Conservation (phyloP, 176 grass and related monocot genomes). For the Poa annua region DNA sequence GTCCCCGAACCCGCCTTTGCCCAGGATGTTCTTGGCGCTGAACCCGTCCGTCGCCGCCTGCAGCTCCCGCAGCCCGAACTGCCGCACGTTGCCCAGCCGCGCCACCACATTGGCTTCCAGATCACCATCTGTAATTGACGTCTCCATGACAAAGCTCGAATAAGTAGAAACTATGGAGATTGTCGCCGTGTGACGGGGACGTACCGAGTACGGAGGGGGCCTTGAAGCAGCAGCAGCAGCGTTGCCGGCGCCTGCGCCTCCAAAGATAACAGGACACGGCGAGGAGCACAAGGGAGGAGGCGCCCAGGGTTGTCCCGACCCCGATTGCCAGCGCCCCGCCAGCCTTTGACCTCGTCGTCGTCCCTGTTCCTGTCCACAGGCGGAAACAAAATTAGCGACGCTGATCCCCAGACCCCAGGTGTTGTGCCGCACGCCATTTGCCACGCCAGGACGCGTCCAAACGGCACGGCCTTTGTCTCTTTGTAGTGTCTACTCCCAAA, state of each 20-base stretch:
- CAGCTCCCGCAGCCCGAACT: slow-evolving; percentile 74
- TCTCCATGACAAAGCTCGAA: background rate
- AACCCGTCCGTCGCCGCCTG: slow-evolving; percentile 83
- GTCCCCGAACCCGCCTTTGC: slow-evolving; percentile 87
- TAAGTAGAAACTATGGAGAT: background rate
- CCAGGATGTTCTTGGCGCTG: slow-evolving; percentile 67
- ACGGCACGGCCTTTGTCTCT: background rate
- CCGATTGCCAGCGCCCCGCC: slow-evolving; percentile 57
- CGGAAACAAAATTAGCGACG: slow-evolving; percentile 6
- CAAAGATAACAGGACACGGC: slow-evolving; percentile 64
- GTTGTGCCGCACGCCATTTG: background rate
- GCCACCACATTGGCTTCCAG: slow-evolving; percentile 43
- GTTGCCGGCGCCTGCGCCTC: slow-evolving; percentile 55
- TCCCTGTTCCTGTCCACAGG: slow-evolving; percentile 12
- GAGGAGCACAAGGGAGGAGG: slow-evolving; percentile 68
- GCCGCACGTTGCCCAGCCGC: slow-evolving; percentile 73
- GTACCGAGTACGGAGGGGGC: slow-evolving; percentile 57
- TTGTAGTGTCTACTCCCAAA: background rate
- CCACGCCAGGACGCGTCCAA: slow-evolving; percentile 28
- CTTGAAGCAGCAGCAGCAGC: slow-evolving; percentile 9
- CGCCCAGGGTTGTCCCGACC: slow-evolving; percentile 72
- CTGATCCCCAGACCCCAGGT: slow-evolving; percentile 39
- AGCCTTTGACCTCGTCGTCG: slow-evolving; percentile 58
- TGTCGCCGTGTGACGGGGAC: too few relatives aligned
- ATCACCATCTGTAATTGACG: background rate